These are phyloP conservation scores for Cyclotella distinguenda DNA, from an alignment of 108 stramenopile genomes.

Conservation along the genomic window DNA sequence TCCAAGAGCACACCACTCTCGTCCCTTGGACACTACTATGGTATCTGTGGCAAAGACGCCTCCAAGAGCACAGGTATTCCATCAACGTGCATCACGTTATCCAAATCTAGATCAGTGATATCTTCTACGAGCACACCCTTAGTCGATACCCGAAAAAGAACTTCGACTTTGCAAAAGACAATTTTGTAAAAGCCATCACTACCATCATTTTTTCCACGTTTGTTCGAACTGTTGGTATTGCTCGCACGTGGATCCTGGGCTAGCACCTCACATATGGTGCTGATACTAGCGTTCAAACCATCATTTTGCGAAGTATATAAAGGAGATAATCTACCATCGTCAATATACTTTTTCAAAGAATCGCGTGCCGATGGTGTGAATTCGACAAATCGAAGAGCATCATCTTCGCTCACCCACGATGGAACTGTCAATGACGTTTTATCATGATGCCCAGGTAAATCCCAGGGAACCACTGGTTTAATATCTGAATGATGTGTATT, in stretches of 20 bases:
- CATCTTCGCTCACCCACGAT: conserved; percentile 65
- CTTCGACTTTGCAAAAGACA: conserved; percentile 39
- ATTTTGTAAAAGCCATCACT: conserved; percentile 41
- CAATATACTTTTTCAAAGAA: conserved; percentile 28
- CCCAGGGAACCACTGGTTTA: conserved; percentile 91
- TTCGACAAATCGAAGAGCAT: conserved; percentile 54
- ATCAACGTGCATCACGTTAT: conserved; percentile 25
- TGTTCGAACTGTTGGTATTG: conserved; percentile 62
- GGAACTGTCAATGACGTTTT: conserved; percentile 46
- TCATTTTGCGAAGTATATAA: conserved; percentile 53
- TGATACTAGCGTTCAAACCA: conserved; percentile 43
- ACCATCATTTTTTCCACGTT: conserved; percentile 47
- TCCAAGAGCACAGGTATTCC: conserved; percentile 40
- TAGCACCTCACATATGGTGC: conserved; percentile 62
- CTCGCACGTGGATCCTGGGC: conserved; percentile 79
- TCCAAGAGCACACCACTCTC: no score
- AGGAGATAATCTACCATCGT: conserved; percentile 50
- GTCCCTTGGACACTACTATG: no score
- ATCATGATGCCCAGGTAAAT: conserved; percentile 59
- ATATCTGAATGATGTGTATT: no score
- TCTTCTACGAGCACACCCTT: conserved; percentile 29
- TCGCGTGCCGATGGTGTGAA: conserved; percentile 51
- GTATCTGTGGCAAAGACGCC: no score
- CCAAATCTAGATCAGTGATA: conserved; percentile 32
- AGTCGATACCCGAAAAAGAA: conserved; percentile 32